Evolutionary conservation across 2,329 filamentous ascomycete species (phyloP), one percentile per base, ranked within the genome.

Genomic region (Botryosphaeria dothidea): DNA sequence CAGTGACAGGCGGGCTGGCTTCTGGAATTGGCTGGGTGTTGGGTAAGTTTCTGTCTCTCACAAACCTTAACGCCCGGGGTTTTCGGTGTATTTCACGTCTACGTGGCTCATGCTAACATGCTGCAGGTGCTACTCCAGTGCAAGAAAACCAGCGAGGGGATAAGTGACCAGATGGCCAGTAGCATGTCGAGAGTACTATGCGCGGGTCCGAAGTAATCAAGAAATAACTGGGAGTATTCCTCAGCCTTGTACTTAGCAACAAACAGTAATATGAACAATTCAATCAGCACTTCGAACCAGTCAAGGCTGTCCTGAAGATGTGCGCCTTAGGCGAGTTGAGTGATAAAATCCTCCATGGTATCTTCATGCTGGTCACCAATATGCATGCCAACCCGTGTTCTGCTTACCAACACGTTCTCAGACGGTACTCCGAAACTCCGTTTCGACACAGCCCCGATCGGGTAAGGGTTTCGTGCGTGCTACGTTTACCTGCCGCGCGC

Each of bases 11-110:
- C 2, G 86, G 85, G 6, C 73, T 89, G 71, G 86, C 85, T 7
- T 86, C 82, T 72, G 87, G 87, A 9, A 79, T 90, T 70, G 87
- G 87, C 8, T 90, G 87, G 87, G 84, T 89, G 65, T 73, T 90
- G 63, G 87, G 87, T 73, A 81, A 65, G 75, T 72, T 15, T 25
- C 19, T 54, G 2, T 9, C 19, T n/a, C 29, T 8, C 61, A 2
- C 19, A 9, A 31, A 31, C 54, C 15, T 46, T 54, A 3, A 5
- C 17, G 2, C 23, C 17, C 13, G 19, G 19, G 13, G 7, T 2
- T 34, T 34, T 34, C 31, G 31, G 21, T 2, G 9, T 15, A 7
- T 13, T 3, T 17, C 23, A 2, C 23, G 8, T 43, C 11, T n/a
- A 11, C 11, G n/a, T 4, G n/a, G n/a, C 27, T 13, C 15, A n/a